Evolutionary conservation across 768 basidiomycete genomes (phyloP).

Genomic region (Tubosaeta brunneosetosa): DNA sequence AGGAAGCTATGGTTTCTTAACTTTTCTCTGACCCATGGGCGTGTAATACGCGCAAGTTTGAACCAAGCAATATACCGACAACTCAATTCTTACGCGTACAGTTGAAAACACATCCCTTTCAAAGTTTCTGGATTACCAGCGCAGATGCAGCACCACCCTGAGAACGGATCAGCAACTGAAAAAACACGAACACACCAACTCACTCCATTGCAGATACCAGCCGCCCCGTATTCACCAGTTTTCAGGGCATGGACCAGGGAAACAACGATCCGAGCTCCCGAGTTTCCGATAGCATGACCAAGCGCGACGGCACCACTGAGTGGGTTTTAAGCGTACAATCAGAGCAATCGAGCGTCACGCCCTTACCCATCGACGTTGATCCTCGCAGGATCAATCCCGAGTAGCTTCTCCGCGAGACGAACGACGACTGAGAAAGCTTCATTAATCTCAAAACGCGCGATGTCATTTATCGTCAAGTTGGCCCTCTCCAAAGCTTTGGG

Average conservation of each 20-base stretch:
- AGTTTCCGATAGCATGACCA: slow-evolving; percentile 95
- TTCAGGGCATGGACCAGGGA: slow-evolving; percentile 90
- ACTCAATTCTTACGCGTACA: slow-evolving; percentile 15
- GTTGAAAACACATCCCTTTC: slow-evolving; percentile 27
- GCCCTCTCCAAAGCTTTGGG: slow-evolving; percentile 86
- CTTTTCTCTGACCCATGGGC: no score
- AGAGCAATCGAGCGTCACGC: slow-evolving; percentile 1
- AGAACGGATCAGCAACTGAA: slow-evolving; percentile 14
- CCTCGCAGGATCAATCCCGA: slow-evolving; percentile 79
- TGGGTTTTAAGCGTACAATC: slow-evolving; percentile 8
- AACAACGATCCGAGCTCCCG: slow-evolving; percentile 90
- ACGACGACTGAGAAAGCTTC: slow-evolving; percentile 97
- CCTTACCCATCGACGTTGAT: slow-evolving; percentile 84
- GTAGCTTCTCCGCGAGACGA: slow-evolving; percentile 83
- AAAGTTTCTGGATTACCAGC: slow-evolving; percentile 83
- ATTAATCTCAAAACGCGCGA: slow-evolving; percentile 92
- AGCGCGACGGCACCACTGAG: slow-evolving; percentile 92
- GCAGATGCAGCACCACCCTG: slow-evolving; percentile 93
- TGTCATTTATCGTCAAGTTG: slow-evolving; percentile 75
- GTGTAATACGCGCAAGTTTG: no score
- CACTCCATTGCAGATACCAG: slow-evolving; percentile 96
- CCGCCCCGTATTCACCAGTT: slow-evolving; percentile 89
- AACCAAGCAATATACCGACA: not conserved
- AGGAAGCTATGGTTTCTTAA: no score
- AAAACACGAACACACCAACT: slow-evolving; percentile 30